These are phyloP conservation scores for Zanthoxylum bungeanum DNA, from an alignment of 345 rosid genomes.

Conservation along the genomic window DNA sequence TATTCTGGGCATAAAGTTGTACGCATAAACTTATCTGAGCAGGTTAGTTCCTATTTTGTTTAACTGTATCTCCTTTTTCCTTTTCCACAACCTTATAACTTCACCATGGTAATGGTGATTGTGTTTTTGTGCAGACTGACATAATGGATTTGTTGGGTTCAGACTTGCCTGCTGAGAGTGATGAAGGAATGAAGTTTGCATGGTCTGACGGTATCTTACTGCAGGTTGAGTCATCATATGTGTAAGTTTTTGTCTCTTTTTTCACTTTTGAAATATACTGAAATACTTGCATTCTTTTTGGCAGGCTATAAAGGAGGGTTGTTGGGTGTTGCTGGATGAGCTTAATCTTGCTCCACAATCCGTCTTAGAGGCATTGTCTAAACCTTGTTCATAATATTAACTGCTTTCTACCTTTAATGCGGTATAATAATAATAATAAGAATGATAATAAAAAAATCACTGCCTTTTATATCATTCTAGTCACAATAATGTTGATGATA, in stretches of 20 bases:
- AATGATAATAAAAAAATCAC: neutral
- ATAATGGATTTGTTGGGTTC: conserved; percentile 98
- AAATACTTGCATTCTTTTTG: conserved; percentile 9
- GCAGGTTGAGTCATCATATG: conserved; percentile 51
- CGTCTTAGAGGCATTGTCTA: conserved; percentile 67
- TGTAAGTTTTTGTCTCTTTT: conserved; percentile 2
- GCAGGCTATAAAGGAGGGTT: conserved; percentile 94
- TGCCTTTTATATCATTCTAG: neutral
- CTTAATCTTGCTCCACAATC: conserved; percentile 98
- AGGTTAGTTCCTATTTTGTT: conserved; percentile 40
- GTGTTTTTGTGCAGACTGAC: conserved; percentile 71
- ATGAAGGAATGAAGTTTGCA: conserved; percentile 85
- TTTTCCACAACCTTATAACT: conserved; percentile 2
- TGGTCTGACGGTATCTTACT: conserved; percentile 97
- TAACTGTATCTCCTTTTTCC: conserved; percentile 1
- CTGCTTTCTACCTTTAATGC: neutral
- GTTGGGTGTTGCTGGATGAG: conserved; percentile 96
- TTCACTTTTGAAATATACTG: neutral
- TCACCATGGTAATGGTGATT: neutral
- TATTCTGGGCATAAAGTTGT: conserved; percentile 94
- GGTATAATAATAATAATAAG: neutral
- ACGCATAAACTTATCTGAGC: conserved; percentile 95
- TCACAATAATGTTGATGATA: neutral
- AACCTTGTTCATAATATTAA: neutral
- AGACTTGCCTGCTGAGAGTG: conserved; percentile 85